phyloP scores from a whole-genome alignment of 2,329 filamentous ascomycete genomes.

The Exserohilum rostratum region DNA sequence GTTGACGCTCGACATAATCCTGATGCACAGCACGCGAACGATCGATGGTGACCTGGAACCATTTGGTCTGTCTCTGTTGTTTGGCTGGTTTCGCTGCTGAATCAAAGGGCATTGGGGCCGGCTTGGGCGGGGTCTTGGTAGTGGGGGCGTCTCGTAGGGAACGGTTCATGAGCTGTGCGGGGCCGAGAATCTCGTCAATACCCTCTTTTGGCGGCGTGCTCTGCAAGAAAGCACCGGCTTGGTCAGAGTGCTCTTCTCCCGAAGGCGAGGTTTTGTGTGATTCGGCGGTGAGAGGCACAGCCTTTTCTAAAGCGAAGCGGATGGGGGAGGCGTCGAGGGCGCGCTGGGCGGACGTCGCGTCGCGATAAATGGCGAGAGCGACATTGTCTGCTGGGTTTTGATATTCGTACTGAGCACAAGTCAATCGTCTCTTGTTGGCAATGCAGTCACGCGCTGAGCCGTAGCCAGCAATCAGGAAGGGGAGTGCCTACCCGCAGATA shows the following conservation, averaged over 20 bases:
- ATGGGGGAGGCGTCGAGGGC: constrained; percentile 55
- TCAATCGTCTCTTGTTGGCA: not conserved
- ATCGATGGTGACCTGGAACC: constrained; percentile 52
- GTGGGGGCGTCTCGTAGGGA: constrained; percentile 9
- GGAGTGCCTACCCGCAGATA: constrained; percentile 46
- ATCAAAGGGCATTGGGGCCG: constrained; percentile 34
- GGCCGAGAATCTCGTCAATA: constrained; percentile 40
- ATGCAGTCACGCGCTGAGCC: not conserved
- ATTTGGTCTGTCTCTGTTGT: constrained; percentile 31
- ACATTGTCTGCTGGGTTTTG: constrained; percentile 51
- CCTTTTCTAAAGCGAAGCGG: constrained; percentile 53
- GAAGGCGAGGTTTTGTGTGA: not conserved
- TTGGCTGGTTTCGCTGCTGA: constrained; percentile 2
- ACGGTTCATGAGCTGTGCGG: constrained; percentile 31
- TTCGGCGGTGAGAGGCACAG: not conserved
- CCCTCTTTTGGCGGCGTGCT: constrained; percentile 19
- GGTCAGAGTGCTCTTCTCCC: constrained; percentile 10
- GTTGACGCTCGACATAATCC: constrained; percentile 49
- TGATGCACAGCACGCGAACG: constrained; percentile 48
- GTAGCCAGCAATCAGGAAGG: not conserved
- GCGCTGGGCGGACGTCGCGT: constrained; percentile 48
- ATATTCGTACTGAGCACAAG: constrained; percentile 50
- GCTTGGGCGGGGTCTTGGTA: constrained; percentile 2
- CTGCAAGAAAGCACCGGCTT: not conserved
- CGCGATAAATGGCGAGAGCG: constrained; percentile 55